Evolutionary conservation across 2,329 filamentous ascomycete genomes (phyloP), one percentile per base, ranked within the genome.

Genomic region (Colletotrichum destructivum): DNA sequence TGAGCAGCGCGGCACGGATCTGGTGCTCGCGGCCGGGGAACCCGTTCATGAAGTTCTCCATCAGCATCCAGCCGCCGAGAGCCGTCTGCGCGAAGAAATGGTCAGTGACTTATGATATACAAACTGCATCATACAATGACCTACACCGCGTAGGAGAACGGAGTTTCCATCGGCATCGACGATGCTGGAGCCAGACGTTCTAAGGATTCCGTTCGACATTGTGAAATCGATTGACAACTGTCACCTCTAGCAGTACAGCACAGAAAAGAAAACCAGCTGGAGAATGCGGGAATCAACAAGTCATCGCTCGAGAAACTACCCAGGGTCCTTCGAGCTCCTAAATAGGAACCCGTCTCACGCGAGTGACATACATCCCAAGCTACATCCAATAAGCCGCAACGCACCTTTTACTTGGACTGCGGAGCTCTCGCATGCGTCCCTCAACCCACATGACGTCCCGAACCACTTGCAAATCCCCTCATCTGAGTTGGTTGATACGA

Each of bases 41-140:
- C n/a, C 89, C 89, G 1, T 87, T 89, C 74, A 91, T 90, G 82
- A 91, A 91, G 77, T 90, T 90, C 78, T 90, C 88, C 86, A 89
- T 89, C 69, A 80, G 79, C 57, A 81, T 77, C 77, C 79, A 78
- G 26, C 79, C 79, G 15, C 79, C 79, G 2, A 81, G 66, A 6
- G 74, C 79, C 4, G 79, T 82, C 76, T 15, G 21, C 15, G 11
- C 2, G 1, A 8, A 18, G 6, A 42, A 2, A 4, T 3, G 35
- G 38, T 52, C 31, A 61, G n/a, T 21, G 21, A 9, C 7, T 18
- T 18, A 5, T 15, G 7, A 1, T 7, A 26, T 26, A 26, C 26
- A 26, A 15, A 9, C 2, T 16, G 15, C 7, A 16, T 38, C 9
- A 18, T 9, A 9, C 1, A 7, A 38, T 4, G 2, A 71, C 71